These are phyloP conservation scores for Saccharomycopsis lassenensis DNA, from an alignment of 805 yeast genomes.

Conservation along the genomic window DNA sequence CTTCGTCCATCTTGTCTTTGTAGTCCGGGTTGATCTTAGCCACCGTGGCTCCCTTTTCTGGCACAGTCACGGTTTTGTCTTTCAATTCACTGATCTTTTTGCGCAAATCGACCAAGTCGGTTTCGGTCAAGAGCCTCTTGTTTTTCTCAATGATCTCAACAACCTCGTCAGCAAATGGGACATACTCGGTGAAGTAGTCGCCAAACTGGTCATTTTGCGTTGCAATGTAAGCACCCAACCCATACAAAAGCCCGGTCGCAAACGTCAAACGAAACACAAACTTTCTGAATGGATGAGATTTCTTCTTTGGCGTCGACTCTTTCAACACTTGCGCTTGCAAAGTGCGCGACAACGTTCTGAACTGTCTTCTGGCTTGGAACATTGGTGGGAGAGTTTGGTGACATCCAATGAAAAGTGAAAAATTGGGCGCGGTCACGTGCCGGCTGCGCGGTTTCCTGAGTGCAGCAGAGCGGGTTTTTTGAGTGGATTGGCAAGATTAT, in stretches of 20 bases:
- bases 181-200: slow-evolving; percentile 49
- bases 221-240: slow-evolving; percentile 50
- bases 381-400: too few species aligned
- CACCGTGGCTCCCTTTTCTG: slow-evolving; percentile 30
- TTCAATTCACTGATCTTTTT: slow-evolving; percentile 27
- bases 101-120: slow-evolving; percentile 27
- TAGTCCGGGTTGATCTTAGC: slow-evolving; percentile 24
- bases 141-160: slow-evolving; percentile 37
- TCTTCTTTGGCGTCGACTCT: slow-evolving; percentile 5
- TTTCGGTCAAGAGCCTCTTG: slow-evolving; percentile 19
- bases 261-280: slow-evolving; percentile 19
- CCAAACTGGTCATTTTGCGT: slow-evolving; percentile 47
- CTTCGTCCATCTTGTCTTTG: slow-evolving; percentile 17
- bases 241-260: slow-evolving; percentile 34
- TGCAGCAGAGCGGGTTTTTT: too few species aligned
- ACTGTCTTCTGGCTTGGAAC: too few species aligned
- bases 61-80: slow-evolving; percentile 30
- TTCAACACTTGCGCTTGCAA: too few species aligned
- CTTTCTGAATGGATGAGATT: slow-evolving; percentile 22
- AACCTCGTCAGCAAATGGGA: slow-evolving; percentile 51
- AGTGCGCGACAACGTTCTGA: too few species aligned
- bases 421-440: too few species aligned
- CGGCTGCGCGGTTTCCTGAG: too few species aligned
- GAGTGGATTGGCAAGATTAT: too few species aligned
- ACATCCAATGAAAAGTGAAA: too few species aligned